A percentile compares a stretch with the other conserved stretches of the same genome.
phyloP scores from a whole-genome alignment of 2,329 filamentous ascomycete genomes.

The Ceratocystis cubensis region DNA sequence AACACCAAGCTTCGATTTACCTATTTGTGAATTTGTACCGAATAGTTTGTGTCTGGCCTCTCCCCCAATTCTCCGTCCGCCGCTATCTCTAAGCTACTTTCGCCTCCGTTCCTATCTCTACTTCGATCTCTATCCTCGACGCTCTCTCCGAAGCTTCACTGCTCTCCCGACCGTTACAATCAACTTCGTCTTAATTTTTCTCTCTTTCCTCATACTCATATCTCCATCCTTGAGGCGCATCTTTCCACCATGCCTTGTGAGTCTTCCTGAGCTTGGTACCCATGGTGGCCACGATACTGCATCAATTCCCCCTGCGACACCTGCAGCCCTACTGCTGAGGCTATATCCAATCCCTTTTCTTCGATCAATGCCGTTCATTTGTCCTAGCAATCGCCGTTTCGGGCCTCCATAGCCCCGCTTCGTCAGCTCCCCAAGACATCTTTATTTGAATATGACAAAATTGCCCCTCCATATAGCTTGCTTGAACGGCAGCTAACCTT shows the following conservation, averaged over 20 bases:
- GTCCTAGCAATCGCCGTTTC: background rate
- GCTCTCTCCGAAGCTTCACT: background rate
- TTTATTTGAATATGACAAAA: conserved; percentile 1
- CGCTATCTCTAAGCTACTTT: background rate
- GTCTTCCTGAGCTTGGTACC: conserved; percentile 22
- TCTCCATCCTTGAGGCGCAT: conserved; percentile 5
- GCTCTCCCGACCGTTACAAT: background rate
- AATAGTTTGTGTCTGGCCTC: conserved; percentile 1
- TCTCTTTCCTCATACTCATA: background rate
- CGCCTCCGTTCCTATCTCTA: background rate
- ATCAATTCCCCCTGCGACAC: background rate
- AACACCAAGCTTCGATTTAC: background rate
- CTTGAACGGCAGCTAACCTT: conserved; percentile 5
- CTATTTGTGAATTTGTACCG: background rate
- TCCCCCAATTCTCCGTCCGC: background rate
- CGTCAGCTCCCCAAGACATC: background rate
- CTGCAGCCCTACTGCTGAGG: conserved; percentile 17
- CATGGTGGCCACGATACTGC: background rate
- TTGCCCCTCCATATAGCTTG: conserved; percentile 8
- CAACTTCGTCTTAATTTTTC: background rate
- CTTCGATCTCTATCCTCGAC: background rate
- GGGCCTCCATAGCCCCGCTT: conserved; percentile 1
- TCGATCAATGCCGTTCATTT: background rate
- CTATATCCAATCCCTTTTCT: background rate
- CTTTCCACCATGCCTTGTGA: conserved; percentile 29